phyloP scores from a whole-genome alignment of 2,329 filamentous ascomycete species.

The Aspergillus ochraceus region DNA sequence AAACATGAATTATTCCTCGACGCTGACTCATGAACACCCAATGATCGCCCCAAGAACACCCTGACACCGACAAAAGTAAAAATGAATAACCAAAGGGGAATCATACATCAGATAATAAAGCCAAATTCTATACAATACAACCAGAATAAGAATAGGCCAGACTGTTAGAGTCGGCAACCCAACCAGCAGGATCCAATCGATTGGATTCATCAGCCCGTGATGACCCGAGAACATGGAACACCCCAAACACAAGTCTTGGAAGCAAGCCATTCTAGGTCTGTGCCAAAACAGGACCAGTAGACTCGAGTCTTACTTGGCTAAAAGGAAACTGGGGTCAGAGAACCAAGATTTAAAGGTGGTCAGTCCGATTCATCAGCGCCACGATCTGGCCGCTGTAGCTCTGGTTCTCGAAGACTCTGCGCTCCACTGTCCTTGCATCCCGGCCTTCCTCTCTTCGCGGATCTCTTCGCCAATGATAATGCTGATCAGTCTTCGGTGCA shows the following conservation, averaged over 20 bases:
- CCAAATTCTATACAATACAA: conserved; percentile 14
- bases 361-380: conserved; percentile 21
- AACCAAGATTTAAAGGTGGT: background rate
- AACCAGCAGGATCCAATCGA: conserved; percentile 7
- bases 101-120: conserved; percentile 11
- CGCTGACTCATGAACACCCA: conserved; percentile 14
- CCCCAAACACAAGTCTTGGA: conserved; percentile 8
- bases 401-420: conserved; percentile 7
- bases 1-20: conserved; percentile 5
- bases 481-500: conserved; percentile 46
- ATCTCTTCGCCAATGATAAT: conserved; percentile 50
- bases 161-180: conserved; percentile 3
- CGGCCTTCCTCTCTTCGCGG: conserved; percentile 39
- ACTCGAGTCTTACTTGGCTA: background rate
- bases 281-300: conserved; percentile 8
- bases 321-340: background rate
- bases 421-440: conserved; percentile 14
- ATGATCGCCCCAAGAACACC: conserved; percentile 5
- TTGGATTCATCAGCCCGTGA: conserved; percentile 16
- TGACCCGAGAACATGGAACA: conserved; percentile 15
- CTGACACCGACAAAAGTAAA: conserved; percentile 3
- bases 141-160: conserved; percentile 6
- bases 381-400: conserved; percentile 26
- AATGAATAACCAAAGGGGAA: conserved; percentile 11
- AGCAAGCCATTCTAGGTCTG: conserved; percentile 1